phyloP scores from a whole-genome alignment of 805 yeast genomes.

The Saturnispora dispora region DNA sequence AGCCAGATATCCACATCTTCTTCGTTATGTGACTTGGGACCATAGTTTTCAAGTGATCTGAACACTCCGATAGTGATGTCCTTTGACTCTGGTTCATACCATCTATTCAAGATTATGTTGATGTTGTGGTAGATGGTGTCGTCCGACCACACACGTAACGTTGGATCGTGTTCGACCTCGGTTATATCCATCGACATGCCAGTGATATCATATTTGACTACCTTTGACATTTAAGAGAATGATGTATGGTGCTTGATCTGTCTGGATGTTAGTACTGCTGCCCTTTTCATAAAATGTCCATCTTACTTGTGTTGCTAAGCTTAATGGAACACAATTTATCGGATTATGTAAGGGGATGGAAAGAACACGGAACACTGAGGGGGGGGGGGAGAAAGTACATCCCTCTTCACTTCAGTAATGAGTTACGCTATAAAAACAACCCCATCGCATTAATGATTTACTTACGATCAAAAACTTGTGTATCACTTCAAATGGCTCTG shows the following conservation, averaged over 20 bases:
- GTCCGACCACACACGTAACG: not conserved
- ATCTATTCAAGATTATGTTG: conserved; percentile 2
- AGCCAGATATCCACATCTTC: conserved; percentile 17
- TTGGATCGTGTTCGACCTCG: conserved; percentile 4
- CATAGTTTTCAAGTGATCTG: conserved; percentile 17
- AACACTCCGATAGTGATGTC: conserved; percentile 14
- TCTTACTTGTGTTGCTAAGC: not conserved
- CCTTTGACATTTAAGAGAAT: not conserved
- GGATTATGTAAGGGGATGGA: not conserved
- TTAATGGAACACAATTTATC: not conserved
- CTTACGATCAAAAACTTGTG: not conserved
- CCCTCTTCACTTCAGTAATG: not conserved
- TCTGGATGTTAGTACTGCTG: not conserved
- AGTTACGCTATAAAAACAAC: not conserved
- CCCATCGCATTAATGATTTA: not conserved
- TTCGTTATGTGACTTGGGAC: conserved; percentile 17
- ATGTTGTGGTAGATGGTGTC: conserved; percentile 7
- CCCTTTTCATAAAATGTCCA: not conserved
- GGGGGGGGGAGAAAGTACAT: not conserved
- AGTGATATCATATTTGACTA: conserved; percentile 1
- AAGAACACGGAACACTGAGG: not conserved
- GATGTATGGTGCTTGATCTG: not conserved
- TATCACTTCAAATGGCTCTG: not conserved
- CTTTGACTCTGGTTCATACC: not conserved
- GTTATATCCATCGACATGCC: conserved; percentile 11